phyloP scores from a whole-genome alignment of 495 filamentous ascomycete species.

The Clavariopsis aquatica region DNA sequence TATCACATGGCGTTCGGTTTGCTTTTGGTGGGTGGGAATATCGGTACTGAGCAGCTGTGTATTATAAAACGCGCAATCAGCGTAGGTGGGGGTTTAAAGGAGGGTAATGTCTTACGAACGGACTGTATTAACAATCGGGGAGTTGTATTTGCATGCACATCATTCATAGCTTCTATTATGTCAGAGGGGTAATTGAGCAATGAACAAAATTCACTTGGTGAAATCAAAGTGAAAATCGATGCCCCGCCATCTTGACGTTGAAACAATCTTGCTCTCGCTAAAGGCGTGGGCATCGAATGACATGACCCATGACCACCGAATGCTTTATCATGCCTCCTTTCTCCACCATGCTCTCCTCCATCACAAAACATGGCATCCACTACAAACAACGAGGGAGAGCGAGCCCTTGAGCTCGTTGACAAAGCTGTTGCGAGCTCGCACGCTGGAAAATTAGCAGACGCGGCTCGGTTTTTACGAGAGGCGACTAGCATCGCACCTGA shows the following conservation, averaged over 20 bases:
- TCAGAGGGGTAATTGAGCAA: no score
- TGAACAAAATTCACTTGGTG: no score
- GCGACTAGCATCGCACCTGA: conserved; percentile 63
- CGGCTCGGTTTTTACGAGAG: conserved; percentile 60
- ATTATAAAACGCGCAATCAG: conserved; percentile 11
- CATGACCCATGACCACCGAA: conserved; percentile 10
- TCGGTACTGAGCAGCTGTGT: conserved; percentile 18
- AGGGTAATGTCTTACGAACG: conserved; percentile 5
- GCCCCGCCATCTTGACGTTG: no score
- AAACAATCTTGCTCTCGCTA: background rate
- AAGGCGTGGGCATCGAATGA: background rate
- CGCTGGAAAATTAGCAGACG: conserved; percentile 30
- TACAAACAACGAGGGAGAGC: conserved; percentile 29
- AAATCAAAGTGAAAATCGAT: no score
- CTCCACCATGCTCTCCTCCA: background rate
- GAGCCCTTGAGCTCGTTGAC: conserved; percentile 28
- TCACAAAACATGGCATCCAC: conserved; percentile 28
- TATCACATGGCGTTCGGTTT: conserved; percentile 18
- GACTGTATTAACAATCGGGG: conserved; percentile 33
- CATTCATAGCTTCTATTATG: no score
- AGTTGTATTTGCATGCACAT: background rate
- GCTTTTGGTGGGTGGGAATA: conserved; percentile 21
- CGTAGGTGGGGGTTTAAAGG: background rate
- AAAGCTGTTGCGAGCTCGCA: conserved; percentile 22
- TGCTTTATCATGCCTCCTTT: conserved; percentile 24